Percentiles rank a stretch among this genome's conserved stretches.
Evolutionary conservation across 176 grass and related monocot genomes (phyloP).

Genomic region (Bromus sterilis): DNA sequence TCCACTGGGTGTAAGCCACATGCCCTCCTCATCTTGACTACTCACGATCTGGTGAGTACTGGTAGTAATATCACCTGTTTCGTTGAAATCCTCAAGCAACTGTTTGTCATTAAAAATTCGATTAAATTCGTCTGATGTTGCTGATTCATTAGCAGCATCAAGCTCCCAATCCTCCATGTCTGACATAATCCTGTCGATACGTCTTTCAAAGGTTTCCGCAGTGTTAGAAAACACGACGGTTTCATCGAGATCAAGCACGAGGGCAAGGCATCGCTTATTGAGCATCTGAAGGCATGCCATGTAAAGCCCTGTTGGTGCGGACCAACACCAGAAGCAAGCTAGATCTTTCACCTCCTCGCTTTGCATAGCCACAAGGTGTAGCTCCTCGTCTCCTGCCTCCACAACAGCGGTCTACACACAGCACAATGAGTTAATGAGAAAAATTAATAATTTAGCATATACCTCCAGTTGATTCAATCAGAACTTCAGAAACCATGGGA

Average conservation of each 20-base stretch:
- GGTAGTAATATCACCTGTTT: conserved; percentile 25
- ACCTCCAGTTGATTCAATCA: not conserved
- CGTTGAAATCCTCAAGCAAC: conserved; percentile 38
- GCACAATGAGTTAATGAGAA: not conserved
- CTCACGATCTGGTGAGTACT: not conserved
- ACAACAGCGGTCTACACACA: conserved; percentile 38
- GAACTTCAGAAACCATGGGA: not conserved
- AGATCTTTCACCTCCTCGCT: conserved; percentile 40
- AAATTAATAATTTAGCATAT: not conserved
- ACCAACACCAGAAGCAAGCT: conserved; percentile 64
- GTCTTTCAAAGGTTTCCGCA: conserved; percentile 40
- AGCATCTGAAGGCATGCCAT: conserved; percentile 42
- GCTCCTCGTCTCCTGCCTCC: conserved; percentile 28
- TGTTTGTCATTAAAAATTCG: conserved; percentile 39
- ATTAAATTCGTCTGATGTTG: conserved; percentile 39
- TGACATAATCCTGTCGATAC: conserved; percentile 27
- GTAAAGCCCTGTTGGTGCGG: conserved; percentile 34
- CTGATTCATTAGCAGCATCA: conserved; percentile 32
- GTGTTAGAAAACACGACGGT: conserved; percentile 24
- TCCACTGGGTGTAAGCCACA: not conserved
- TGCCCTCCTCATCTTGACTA: conserved; percentile 35
- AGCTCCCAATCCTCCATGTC: conserved; percentile 30
- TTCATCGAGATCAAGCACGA: conserved; percentile 60
- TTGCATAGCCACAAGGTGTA: conserved; percentile 60
- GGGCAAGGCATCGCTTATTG: conserved; percentile 42